These are phyloP conservation scores for Phaeotremella fagi DNA, from an alignment of 768 basidiomycete species.

Conservation along the genomic window DNA sequence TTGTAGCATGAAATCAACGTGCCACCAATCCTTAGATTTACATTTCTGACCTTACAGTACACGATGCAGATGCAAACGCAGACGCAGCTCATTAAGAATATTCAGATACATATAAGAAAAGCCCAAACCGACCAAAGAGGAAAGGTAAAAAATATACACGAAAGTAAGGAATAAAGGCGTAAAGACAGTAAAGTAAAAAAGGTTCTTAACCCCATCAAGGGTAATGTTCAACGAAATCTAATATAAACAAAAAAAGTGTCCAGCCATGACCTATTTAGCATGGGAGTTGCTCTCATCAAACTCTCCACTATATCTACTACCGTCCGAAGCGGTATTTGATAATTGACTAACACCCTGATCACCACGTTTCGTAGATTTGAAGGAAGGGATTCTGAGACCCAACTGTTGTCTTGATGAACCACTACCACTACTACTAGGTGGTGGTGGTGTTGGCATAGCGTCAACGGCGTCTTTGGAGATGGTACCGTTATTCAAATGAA, in stretches of 20 bases:
- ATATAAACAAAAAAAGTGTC: too few species aligned
- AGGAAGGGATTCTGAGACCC: background rate
- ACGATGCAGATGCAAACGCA: too few species aligned
- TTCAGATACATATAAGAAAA: background rate
- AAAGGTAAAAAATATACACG: background rate
- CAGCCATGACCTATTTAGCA: background rate
- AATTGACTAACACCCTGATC: background rate
- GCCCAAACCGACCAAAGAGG: background rate
- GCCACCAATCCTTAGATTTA: too few species aligned
- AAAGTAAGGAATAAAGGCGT: background rate
- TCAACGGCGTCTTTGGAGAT: conserved; percentile 21
- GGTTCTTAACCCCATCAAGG: too few species aligned
- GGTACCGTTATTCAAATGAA: conserved; percentile 34
- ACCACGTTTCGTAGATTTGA: background rate
- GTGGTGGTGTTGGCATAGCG: conserved; percentile 19
- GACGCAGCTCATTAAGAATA: too few species aligned
- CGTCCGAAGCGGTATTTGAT: background rate
- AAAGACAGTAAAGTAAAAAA: too few species aligned
- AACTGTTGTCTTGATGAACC: background rate
- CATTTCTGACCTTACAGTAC: too few species aligned
- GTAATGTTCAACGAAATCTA: too few species aligned
- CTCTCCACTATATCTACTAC: background rate
- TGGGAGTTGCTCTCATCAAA: background rate
- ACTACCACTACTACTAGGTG: background rate
- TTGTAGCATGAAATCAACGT: too few species aligned